phyloP scores from a whole-genome alignment of 2,329 filamentous ascomycete species.

The Penicillium palitans region DNA sequence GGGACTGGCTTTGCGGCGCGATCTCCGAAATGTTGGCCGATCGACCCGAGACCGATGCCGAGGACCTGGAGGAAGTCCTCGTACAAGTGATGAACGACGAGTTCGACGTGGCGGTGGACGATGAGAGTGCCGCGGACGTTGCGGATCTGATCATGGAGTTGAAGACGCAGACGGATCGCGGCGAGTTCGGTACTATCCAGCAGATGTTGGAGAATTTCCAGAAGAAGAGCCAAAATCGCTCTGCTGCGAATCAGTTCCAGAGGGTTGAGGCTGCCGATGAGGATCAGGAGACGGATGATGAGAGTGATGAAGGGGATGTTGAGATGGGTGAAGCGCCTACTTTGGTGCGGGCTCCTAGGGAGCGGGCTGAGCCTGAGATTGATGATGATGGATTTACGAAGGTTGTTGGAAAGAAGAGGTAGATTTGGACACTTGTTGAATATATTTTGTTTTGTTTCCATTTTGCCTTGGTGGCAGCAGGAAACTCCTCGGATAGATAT shows the following conservation, averaged over 20 bases:
- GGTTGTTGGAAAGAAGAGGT: slow-evolving; percentile 65
- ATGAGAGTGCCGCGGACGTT: slow-evolving; percentile 76
- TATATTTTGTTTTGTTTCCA: neutral
- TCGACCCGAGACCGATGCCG: slow-evolving; percentile 64
- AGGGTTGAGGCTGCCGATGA: slow-evolving; percentile 47
- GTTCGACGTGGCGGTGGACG: slow-evolving; percentile 89
- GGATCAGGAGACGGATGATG: slow-evolving; percentile 59
- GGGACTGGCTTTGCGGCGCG: slow-evolving; percentile 92
- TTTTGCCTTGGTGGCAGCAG: neutral
- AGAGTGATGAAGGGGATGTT: slow-evolving; percentile 56
- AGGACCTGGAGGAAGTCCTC: slow-evolving; percentile 80
- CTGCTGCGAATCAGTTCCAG: slow-evolving; percentile 38
- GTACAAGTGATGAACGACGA: slow-evolving; percentile 93
- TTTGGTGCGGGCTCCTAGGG: slow-evolving; percentile 57
- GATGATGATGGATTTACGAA: slow-evolving; percentile 82
- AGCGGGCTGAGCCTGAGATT: slow-evolving; percentile 68
- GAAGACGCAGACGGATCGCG: slow-evolving; percentile 63
- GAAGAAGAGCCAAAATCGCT: slow-evolving; percentile 40
- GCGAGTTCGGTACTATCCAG: slow-evolving; percentile 66
- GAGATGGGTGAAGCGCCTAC: slow-evolving; percentile 70
- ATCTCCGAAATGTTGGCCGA: slow-evolving; percentile 74
- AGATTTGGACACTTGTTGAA: slow-evolving; percentile 13
- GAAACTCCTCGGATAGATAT: slow-evolving; percentile 3
- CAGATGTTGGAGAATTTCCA: slow-evolving; percentile 55
- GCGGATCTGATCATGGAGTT: slow-evolving; percentile 71